These are phyloP conservation scores for Lycium ferocissimum DNA, from an alignment of 257 asterid species.

Conservation along the genomic window DNA sequence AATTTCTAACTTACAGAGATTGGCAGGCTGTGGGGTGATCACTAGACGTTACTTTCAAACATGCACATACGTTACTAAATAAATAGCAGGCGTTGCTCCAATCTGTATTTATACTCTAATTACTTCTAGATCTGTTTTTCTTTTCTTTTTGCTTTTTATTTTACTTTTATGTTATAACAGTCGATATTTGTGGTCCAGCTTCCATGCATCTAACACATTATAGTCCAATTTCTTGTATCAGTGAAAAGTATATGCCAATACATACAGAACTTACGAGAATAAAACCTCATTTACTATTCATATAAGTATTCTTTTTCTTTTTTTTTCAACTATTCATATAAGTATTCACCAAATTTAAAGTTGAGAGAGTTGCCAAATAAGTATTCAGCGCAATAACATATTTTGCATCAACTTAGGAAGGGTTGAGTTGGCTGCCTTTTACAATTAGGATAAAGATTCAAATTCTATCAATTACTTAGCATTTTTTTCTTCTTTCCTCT, in stretches of 20 bases:
- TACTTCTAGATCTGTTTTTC: neutral
- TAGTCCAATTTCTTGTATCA: neutral
- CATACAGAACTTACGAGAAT: neutral
- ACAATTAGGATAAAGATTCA: no score
- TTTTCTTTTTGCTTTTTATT: neutral
- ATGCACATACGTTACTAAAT: neutral
- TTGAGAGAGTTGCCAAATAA: neutral
- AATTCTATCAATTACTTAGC: no score
- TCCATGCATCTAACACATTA: neutral
- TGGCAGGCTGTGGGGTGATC: neutral
- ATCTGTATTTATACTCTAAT: neutral
- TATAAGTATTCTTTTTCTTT: no score
- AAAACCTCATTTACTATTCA: neutral
- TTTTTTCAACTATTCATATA: no score
- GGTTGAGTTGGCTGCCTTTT: no score
- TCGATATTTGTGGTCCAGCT: neutral
- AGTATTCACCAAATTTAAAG: no score
- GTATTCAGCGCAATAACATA: neutral
- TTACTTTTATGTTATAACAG: neutral
- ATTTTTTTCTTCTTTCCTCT: no score
- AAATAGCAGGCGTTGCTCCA: neutral
- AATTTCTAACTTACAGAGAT: neutral
- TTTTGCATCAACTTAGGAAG: no score
- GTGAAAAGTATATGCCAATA: neutral
- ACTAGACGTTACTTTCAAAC: neutral